Evolutionary conservation across 2,329 filamentous ascomycete genomes (phyloP).

Genomic region (Phialophora expanda): DNA sequence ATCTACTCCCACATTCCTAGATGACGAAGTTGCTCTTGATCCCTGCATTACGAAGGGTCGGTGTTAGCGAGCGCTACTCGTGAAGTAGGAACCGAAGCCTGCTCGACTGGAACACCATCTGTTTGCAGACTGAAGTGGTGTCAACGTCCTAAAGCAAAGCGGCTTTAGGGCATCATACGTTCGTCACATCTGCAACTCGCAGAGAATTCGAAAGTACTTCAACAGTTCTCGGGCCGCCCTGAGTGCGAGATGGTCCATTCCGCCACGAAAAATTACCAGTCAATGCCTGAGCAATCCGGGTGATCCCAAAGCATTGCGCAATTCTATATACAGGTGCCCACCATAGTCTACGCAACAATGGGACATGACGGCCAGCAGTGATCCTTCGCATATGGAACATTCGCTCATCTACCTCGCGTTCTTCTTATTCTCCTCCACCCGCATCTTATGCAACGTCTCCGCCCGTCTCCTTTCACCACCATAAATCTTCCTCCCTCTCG

Average conservation of each 20-base stretch:
- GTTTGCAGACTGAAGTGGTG: background rate
- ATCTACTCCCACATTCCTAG: background rate
- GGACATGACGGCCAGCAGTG: background rate
- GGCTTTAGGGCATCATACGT: background rate
- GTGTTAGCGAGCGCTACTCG: background rate
- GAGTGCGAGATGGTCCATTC: background rate
- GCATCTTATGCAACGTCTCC: conserved; percentile 84
- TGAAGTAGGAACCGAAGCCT: background rate
- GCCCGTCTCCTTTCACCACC: conserved; percentile 90
- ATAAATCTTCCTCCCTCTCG: conserved; percentile 86
- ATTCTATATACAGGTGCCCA: background rate
- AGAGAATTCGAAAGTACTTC: background rate
- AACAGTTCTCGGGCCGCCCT: background rate
- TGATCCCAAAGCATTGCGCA: background rate
- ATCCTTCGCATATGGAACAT: background rate
- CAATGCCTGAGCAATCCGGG: background rate
- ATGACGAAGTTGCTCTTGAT: background rate
- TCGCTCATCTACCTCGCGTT: conserved; percentile 27
- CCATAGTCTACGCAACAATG: background rate
- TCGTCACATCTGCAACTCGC: background rate
- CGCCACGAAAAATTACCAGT: background rate
- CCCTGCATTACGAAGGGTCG: background rate
- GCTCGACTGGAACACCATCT: background rate
- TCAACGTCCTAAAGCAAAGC: background rate
- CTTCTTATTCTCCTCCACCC: conserved; percentile 77